These are phyloP conservation scores for Fusarium mundagurra DNA, from an alignment of 2,329 filamentous ascomycete species.

Conservation along the genomic window DNA sequence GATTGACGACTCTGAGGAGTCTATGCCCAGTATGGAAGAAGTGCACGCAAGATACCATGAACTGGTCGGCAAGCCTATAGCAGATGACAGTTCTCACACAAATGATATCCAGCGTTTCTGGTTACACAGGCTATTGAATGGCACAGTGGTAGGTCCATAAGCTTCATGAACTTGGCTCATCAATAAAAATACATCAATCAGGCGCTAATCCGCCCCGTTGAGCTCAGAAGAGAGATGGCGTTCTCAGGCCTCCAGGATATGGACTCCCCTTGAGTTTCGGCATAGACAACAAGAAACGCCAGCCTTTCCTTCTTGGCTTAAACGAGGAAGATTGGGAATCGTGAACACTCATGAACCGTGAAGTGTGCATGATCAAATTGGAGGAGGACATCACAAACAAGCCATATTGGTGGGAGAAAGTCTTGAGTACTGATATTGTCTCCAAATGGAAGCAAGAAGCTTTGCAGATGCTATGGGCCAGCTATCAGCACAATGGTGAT, in stretches of 20 bases:
- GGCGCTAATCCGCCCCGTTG: background rate
- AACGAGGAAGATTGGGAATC: background rate
- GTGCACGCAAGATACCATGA: background rate
- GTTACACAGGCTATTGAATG: background rate
- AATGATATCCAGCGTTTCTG: background rate
- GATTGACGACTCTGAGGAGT: background rate
- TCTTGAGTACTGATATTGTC: constrained; percentile 24
- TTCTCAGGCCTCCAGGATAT: background rate
- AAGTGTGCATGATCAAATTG: constrained; percentile 49
- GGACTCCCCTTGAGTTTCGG: background rate
- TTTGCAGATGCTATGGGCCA: background rate
- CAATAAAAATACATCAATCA: too few relatives aligned
- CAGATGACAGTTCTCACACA: too few relatives aligned
- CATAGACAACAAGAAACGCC: background rate
- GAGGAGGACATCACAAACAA: constrained; percentile 52
- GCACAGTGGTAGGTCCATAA: background rate
- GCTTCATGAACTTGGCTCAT: too few relatives aligned
- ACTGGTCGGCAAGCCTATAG: background rate
- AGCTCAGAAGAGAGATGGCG: background rate
- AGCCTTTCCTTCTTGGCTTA: background rate
- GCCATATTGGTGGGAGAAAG: constrained; percentile 47
- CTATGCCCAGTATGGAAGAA: background rate
- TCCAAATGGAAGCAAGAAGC: background rate
- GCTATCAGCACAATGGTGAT: background rate
- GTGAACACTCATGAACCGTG: constrained; percentile 36